Conservation (phyloP, 768 basidiomycete species). For the Calocybe cyanea region DNA sequence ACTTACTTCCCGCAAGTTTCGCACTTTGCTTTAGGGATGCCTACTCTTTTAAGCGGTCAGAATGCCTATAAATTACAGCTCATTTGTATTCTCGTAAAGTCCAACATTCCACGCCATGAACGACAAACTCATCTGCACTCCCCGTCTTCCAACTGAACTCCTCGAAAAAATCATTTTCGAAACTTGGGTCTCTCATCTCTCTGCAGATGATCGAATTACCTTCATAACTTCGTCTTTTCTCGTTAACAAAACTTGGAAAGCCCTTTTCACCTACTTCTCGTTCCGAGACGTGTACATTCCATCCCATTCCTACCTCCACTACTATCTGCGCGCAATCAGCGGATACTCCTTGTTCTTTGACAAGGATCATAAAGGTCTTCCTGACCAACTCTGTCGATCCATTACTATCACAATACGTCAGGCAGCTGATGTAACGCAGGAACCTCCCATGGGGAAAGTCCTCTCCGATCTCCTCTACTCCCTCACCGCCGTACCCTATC, state of each 20-base stretch:
- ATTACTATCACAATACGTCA: constrained; percentile 12
- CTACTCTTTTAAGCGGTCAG: neutral
- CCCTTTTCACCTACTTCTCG: constrained; percentile 25
- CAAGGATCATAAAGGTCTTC: constrained; percentile 1
- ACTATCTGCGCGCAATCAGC: constrained; percentile 10
- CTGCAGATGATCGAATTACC: constrained; percentile 23
- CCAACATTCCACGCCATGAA: neutral
- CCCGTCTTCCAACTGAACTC: constrained; percentile 8
- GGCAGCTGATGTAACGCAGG: neutral
- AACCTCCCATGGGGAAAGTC: constrained; percentile 11
- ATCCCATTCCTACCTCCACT: constrained; percentile 19
- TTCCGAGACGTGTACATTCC: constrained; percentile 29
- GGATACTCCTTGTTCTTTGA: constrained; percentile 4
- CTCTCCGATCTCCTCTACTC: constrained; percentile 19
- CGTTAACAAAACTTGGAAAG: constrained; percentile 26
- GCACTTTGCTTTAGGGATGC: too few species aligned
- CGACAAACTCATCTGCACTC: neutral
- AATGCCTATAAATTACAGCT: constrained; percentile 1
- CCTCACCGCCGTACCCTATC: constrained; percentile 13
- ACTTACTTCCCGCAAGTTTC: too few species aligned
- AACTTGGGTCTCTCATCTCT: constrained; percentile 26
- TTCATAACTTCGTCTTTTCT: constrained; percentile 26
- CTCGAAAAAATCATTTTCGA: constrained; percentile 22
- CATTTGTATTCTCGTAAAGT: neutral
- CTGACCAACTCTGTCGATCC: constrained; percentile 4